Conservation (phyloP, 345 rosid genomes). For the Adansonia digitata region DNA sequence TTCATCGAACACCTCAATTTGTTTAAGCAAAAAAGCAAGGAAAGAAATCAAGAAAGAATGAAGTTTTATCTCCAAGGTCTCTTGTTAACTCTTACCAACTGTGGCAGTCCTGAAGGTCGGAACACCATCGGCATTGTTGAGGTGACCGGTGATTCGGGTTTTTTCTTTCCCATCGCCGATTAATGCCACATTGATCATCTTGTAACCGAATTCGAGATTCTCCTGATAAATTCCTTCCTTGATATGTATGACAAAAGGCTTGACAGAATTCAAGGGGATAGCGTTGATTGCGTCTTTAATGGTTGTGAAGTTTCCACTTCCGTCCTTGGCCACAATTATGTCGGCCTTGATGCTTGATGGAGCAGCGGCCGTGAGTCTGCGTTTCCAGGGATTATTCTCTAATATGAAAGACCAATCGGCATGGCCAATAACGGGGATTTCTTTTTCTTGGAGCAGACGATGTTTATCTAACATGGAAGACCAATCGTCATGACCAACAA, state of each 20-base stretch:
- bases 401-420: background rate
- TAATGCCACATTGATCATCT: slow-evolving; percentile 35
- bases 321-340: slow-evolving; percentile 67
- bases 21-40: background rate
- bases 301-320: slow-evolving; percentile 63
- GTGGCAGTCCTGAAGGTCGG: slow-evolving; percentile 59
- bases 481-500: background rate
- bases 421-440: background rate
- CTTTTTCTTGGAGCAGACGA: slow-evolving; percentile 22
- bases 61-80: too few species aligned
- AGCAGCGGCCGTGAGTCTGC: slow-evolving; percentile 29
- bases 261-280: slow-evolving; percentile 31
- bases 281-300: slow-evolving; percentile 42
- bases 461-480: background rate
- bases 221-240: slow-evolving; percentile 70
- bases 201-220: slow-evolving; percentile 32
- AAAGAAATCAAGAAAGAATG: background rate
- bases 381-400: slow-evolving; percentile 2
- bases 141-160: slow-evolving; percentile 54
- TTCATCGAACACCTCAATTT: background rate
- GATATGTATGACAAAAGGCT: slow-evolving; percentile 47
- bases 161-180: slow-evolving; percentile 70
- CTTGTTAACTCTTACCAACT: slow-evolving; percentile 77
- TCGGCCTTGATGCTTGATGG: slow-evolving; percentile 29
- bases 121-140: slow-evolving; percentile 43